A percentile compares a stretch with the other conserved stretches of the same genome.
phyloP scores from a whole-genome alignment of 805 yeast species.

The Hanseniaspora lindneri region DNA sequence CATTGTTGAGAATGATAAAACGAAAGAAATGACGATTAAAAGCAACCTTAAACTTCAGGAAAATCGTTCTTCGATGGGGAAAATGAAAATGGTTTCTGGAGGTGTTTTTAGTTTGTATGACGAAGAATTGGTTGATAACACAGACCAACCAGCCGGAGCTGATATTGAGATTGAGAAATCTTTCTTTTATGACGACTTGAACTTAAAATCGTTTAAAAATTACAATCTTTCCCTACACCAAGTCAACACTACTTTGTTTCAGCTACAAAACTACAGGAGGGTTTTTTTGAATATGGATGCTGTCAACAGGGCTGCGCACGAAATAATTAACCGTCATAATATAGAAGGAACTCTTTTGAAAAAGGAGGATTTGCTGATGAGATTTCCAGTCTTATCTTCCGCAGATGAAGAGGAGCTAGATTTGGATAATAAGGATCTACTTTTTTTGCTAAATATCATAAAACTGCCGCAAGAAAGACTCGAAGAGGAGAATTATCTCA shows the following conservation, averaged over 20 bases:
- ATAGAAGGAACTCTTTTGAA: neutral
- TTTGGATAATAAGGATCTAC: neutral
- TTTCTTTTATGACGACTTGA: constrained; percentile 2
- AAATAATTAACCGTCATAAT: neutral
- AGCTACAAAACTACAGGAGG: neutral
- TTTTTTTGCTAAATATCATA: neutral
- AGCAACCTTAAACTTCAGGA: neutral
- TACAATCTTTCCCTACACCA: neutral
- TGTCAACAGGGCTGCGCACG: neutral
- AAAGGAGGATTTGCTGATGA: neutral
- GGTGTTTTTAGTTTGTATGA: neutral
- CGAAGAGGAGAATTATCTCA: neutral
- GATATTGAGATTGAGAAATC: neutral
- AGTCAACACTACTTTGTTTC: neutral
- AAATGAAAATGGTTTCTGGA: neutral
- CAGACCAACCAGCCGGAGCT: too few relatives aligned
- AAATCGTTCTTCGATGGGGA: too few relatives aligned
- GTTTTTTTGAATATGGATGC: constrained; percentile 5
- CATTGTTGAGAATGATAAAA: neutral
- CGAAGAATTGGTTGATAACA: too few relatives aligned
- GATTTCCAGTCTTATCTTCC: neutral
- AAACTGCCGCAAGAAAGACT: neutral
- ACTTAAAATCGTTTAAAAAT: neutral
- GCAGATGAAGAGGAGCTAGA: neutral
- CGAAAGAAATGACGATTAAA: neutral